Evolutionary conservation across 139 green algal species (phyloP).

Genomic region (Tetraselmis striata): DNA sequence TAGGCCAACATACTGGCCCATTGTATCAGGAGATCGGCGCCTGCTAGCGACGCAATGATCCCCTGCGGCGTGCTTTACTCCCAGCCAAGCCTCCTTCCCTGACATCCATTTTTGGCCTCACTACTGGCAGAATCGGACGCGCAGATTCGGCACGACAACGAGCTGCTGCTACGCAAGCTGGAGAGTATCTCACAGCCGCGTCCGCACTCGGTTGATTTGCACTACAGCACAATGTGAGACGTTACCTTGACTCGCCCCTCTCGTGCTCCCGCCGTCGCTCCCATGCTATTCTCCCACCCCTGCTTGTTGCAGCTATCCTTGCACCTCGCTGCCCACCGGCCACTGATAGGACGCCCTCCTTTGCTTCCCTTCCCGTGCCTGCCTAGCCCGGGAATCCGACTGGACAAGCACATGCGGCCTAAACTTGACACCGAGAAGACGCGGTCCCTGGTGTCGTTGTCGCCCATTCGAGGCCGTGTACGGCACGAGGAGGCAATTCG

Average conservation of each 20-base stretch:
- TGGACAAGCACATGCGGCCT: background rate
- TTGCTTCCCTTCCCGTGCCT: too few relatives aligned
- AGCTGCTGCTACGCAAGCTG: background rate
- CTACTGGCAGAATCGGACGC: background rate
- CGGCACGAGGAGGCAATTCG: background rate
- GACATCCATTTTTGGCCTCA: too few relatives aligned
- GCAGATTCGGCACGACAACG: background rate
- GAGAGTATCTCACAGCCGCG: background rate
- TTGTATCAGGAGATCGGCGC: too few relatives aligned
- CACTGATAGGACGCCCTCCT: too few relatives aligned
- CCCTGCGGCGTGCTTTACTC: too few relatives aligned
- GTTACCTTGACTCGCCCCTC: too few relatives aligned
- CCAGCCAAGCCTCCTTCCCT: too few relatives aligned
- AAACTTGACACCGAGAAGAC: background rate
- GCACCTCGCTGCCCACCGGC: too few relatives aligned
- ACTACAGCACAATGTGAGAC: background rate
- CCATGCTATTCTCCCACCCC: background rate
- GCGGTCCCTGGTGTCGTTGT: background rate
- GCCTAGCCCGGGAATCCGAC: background rate
- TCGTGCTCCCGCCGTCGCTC: background rate
- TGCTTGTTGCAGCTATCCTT: background rate
- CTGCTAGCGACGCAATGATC: too few relatives aligned
- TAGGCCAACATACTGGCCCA: too few relatives aligned
- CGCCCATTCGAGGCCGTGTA: background rate
- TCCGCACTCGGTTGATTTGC: background rate